Percentiles rank a stretch among this genome's conserved stretches.
These are phyloP conservation scores for Acacia melanoxylon DNA, from an alignment of 306 rosid genomes.

Conservation along the genomic window DNA sequence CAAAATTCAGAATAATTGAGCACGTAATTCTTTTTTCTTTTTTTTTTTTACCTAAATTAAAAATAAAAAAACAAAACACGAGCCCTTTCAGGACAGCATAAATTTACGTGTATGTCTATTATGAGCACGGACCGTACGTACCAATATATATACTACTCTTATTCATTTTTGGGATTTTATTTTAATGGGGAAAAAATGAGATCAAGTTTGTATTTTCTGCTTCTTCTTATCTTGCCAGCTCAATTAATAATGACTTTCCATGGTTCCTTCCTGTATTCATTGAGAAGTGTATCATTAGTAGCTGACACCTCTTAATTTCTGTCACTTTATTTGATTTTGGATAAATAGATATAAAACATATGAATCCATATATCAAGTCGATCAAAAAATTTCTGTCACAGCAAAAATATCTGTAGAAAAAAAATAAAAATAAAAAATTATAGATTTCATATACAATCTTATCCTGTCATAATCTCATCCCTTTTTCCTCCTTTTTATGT, in stretches of 20 bases:
- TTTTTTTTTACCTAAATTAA: too few species aligned
- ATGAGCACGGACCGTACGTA: neutral
- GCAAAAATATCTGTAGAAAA: neutral
- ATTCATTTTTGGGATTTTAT: neutral
- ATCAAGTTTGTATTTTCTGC: neutral
- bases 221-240: constrained; percentile 7
- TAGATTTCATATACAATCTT: neutral
- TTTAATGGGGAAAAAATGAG: neutral
- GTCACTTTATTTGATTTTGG: neutral
- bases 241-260: neutral
- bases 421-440: too few species aligned
- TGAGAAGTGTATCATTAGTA: neutral
- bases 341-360: neutral
- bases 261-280: neutral
- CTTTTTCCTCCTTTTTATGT: neutral
- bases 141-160: neutral
- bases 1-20: neutral
- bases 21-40: neutral
- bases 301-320: neutral
- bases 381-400: neutral
- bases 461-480: neutral
- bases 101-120: neutral
- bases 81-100: neutral
- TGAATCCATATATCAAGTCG: neutral
- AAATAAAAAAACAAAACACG: neutral